Percentiles rank a stretch among this genome's conserved stretches.
These are phyloP conservation scores for Aspergillus baeticus DNA, from an alignment of 495 filamentous ascomycete genomes.

Conservation along the genomic window DNA sequence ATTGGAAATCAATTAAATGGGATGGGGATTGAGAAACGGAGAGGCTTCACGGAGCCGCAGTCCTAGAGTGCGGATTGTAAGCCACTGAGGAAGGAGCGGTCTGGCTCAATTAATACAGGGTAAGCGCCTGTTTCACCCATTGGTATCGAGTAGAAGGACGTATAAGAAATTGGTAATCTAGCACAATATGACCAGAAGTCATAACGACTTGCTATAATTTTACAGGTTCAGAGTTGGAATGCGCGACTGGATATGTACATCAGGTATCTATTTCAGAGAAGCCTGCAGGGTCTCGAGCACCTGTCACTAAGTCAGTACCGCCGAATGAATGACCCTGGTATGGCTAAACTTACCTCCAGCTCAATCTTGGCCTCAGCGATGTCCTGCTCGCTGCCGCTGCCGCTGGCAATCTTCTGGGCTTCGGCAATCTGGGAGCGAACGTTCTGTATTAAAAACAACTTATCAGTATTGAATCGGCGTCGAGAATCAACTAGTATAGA, in stretches of 20 bases:
- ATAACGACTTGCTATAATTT: slow-evolving; percentile 44
- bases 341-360: slow-evolving; percentile 68
- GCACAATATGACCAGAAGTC: slow-evolving; percentile 15
- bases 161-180: slow-evolving; percentile 11
- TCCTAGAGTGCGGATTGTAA: not conserved
- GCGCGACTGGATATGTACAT: slow-evolving; percentile 47
- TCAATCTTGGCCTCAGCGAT: slow-evolving; percentile 98
- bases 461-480: slow-evolving; percentile 9
- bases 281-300: slow-evolving; percentile 74
- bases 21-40: not conserved
- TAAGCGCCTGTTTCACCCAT: slow-evolving; percentile 3
- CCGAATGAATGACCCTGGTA: not conserved
- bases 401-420: slow-evolving; percentile 90
- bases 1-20: not conserved
- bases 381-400: slow-evolving; percentile 93
- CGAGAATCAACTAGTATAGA: not conserved
- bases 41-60: not conserved
- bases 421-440: slow-evolving; percentile 68
- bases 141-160: not conserved
- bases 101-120: slow-evolving; percentile 1
- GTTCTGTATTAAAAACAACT: slow-evolving; percentile 22
- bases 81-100: slow-evolving; percentile 10
- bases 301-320: slow-evolving; percentile 35
- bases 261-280: slow-evolving; percentile 63
- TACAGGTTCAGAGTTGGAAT: slow-evolving; percentile 37